These are phyloP conservation scores for Achlya hypogyna DNA, from an alignment of 352 stramenopile genomes.

Conservation along the genomic window DNA sequence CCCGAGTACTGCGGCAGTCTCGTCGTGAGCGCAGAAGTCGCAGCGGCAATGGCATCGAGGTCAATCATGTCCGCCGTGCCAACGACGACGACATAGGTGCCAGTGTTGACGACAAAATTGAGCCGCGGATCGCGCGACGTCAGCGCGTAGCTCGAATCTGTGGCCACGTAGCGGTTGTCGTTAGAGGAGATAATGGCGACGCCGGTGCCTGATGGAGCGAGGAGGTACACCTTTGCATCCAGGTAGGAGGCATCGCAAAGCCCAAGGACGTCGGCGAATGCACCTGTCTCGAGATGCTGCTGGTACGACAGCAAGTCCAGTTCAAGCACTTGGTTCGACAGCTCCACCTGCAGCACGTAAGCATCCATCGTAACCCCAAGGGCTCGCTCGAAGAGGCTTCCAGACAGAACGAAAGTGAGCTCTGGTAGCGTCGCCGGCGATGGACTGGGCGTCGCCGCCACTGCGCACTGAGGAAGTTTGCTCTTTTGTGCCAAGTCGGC, in stretches of 20 bases:
- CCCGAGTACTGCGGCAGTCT: background rate
- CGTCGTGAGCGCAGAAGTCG: background rate
- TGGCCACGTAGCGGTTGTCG: background rate
- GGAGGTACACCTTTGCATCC: slow-evolving; percentile 1
- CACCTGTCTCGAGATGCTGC: slow-evolving; percentile 23
- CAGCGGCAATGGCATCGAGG: background rate
- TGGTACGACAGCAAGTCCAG: slow-evolving; percentile 57
- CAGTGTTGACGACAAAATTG: background rate
- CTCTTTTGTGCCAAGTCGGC: background rate
- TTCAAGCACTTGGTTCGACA: background rate
- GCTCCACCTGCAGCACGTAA: background rate
- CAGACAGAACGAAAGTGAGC: background rate
- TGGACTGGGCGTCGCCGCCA: background rate
- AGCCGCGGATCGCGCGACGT: background rate
- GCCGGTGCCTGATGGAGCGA: background rate
- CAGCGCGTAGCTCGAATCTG: background rate
- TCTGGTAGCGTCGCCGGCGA: background rate
- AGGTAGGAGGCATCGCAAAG: slow-evolving; percentile 47
- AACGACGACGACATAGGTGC: background rate
- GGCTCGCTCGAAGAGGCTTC: background rate
- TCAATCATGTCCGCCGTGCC: background rate
- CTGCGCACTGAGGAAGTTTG: background rate
- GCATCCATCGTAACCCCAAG: slow-evolving; percentile 8
- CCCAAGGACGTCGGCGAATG: slow-evolving; percentile 53
- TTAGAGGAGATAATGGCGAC: background rate